These are phyloP conservation scores for Beta lomatogona DNA, from an alignment of 179 eudicot genomes.

Conservation along the genomic window DNA sequence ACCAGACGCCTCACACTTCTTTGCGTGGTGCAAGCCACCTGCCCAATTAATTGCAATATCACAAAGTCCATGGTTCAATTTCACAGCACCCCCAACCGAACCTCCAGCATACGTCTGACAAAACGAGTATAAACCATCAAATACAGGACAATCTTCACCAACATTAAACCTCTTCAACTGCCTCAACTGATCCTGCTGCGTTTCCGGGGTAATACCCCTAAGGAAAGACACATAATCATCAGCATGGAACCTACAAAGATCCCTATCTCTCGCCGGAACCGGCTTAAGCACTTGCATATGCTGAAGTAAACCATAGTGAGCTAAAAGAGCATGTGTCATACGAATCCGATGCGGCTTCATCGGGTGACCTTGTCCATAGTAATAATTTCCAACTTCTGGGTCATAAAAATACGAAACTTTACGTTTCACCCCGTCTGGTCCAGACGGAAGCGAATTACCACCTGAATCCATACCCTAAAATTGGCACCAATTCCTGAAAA, in stretches of 20 bases:
- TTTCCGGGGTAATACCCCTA: constrained; percentile 64
- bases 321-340: constrained; percentile 70
- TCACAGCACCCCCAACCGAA: constrained; percentile 74
- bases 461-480: constrained; percentile 51
- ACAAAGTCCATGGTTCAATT: constrained; percentile 64
- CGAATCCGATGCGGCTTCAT: constrained; percentile 80
- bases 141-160: constrained; percentile 76
- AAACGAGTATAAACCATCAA: constrained; percentile 70
- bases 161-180: constrained; percentile 70
- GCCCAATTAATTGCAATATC: constrained; percentile 79
- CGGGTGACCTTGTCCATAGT: constrained; percentile 81
- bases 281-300: constrained; percentile 78
- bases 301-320: constrained; percentile 70
- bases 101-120: constrained; percentile 84
- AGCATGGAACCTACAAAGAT: constrained; percentile 71
- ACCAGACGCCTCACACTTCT: constrained; percentile 79
- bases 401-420: constrained; percentile 74
- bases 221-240: constrained; percentile 69
- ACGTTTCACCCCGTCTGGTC: constrained; percentile 65
- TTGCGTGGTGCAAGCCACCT: constrained; percentile 77
- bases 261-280: constrained; percentile 69
- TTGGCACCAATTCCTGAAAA: background rate
- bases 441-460: constrained; percentile 71
- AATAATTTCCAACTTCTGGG: constrained; percentile 76
- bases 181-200: constrained; percentile 69